Conservation (phyloP, 225 moss, liverwort and hornwort species). For the Sphagnum contortum region DNA sequence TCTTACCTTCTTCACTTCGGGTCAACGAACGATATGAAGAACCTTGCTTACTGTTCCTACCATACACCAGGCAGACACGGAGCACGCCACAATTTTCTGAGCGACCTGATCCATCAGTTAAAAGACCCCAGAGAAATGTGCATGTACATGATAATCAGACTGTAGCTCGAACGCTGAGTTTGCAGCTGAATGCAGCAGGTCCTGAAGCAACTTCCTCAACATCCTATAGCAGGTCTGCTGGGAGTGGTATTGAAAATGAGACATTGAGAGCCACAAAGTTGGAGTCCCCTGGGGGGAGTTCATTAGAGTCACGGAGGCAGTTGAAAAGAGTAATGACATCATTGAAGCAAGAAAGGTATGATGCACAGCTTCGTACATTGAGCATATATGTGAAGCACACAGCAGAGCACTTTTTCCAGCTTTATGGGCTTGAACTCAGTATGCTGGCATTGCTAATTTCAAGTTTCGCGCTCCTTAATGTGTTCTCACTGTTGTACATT, state of each 20-base stretch:
- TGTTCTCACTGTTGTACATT: slow-evolving; percentile 75
- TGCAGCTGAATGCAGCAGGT: slow-evolving; percentile 19
- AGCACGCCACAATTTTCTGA: slow-evolving; percentile 13
- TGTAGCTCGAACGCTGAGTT: slow-evolving; percentile 26
- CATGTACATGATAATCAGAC: slow-evolving; percentile 16
- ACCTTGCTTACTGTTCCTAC: slow-evolving; percentile 72
- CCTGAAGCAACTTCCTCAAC: slow-evolving; percentile 27
- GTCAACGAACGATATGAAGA: slow-evolving; percentile 68
- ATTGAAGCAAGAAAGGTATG: slow-evolving; percentile 81
- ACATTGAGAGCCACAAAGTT: slow-evolving; percentile 25
- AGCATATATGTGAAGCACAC: slow-evolving; percentile 59
- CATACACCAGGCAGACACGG: slow-evolving; percentile 27
- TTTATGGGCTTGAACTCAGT: slow-evolving; percentile 87
- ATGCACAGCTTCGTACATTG: slow-evolving; percentile 82
- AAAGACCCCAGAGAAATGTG: slow-evolving; percentile 27
- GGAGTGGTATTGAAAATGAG: slow-evolving; percentile 15
- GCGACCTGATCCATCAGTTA: slow-evolving; percentile 15
- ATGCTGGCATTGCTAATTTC: slow-evolving; percentile 79
- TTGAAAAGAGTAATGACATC: slow-evolving; percentile 63
- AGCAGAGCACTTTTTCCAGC: slow-evolving; percentile 72
- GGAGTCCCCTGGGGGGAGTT: slow-evolving; percentile 71
- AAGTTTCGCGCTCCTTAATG: slow-evolving; percentile 75
- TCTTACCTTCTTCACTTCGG: slow-evolving; percentile 68
- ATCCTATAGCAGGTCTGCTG: not conserved
- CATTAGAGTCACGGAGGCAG: slow-evolving; percentile 73